These are phyloP conservation scores for Corinectria fuckeliana DNA, from an alignment of 2,329 filamentous ascomycete genomes.

Conservation along the genomic window DNA sequence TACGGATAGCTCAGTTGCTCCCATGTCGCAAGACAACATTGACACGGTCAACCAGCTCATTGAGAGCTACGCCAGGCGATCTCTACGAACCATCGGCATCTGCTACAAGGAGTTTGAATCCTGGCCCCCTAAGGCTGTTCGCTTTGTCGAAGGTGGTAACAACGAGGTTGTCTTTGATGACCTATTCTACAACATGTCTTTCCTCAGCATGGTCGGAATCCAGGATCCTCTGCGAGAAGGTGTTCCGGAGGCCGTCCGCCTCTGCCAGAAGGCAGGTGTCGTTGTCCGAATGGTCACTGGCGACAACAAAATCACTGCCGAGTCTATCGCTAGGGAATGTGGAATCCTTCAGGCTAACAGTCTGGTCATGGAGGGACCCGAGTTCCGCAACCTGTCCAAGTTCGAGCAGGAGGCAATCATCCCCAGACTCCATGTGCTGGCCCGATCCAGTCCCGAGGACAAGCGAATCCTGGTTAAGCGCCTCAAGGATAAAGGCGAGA, in stretches of 20 bases:
- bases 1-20: conserved; percentile 47
- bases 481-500: conserved; percentile 76
- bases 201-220: conserved; percentile 77
- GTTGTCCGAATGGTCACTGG: conserved; percentile 86
- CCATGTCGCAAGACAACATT: conserved; percentile 60
- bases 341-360: conserved; percentile 74
- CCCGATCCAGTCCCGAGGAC: conserved; percentile 77
- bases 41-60: conserved; percentile 71
- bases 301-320: conserved; percentile 80
- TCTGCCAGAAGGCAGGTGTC: conserved; percentile 78
- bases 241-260: conserved; percentile 74
- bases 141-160: conserved; percentile 59
- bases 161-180: conserved; percentile 70
- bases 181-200: conserved; percentile 70
- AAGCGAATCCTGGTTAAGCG: conserved; percentile 76
- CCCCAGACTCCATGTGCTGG: conserved; percentile 73
- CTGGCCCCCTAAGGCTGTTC: conserved; percentile 77
- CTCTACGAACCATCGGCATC: conserved; percentile 83
- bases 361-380: conserved; percentile 78
- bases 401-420: conserved; percentile 71
- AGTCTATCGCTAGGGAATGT: conserved; percentile 80
- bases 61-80: conserved; percentile 77
- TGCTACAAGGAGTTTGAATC: conserved; percentile 83
- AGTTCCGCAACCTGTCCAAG: conserved; percentile 75
- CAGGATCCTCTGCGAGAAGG: conserved; percentile 80